Percentiles rank a stretch among this genome's conserved stretches.
Evolutionary conservation across 75 land plant genomes (phyloP).

Genomic region (Pinus taeda): DNA sequence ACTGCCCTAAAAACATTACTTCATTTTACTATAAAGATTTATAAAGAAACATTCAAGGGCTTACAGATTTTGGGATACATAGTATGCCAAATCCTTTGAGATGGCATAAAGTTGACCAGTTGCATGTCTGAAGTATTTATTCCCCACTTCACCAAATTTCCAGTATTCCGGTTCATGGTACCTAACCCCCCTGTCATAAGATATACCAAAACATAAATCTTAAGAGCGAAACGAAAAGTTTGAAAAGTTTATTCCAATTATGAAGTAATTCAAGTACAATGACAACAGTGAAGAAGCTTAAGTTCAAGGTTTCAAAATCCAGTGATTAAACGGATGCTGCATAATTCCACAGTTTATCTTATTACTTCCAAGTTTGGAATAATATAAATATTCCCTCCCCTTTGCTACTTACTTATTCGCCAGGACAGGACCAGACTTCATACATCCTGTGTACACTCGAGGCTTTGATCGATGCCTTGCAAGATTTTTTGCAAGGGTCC

Average conservation of each 20-base stretch:
- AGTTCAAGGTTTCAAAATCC: too few species aligned
- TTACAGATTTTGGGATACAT: slow-evolving; percentile 78
- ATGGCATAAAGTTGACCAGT: slow-evolving; percentile 98
- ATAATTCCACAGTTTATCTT: neutral
- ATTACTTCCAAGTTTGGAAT: neutral
- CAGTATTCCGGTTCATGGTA: slow-evolving; percentile 98
- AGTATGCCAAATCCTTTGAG: slow-evolving; percentile 88
- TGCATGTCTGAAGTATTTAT: slow-evolving; percentile 97
- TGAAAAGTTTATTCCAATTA: too few species aligned
- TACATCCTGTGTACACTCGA: slow-evolving; percentile 90
- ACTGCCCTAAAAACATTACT: neutral
- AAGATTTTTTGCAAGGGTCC: slow-evolving; percentile 61
- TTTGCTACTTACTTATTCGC: slow-evolving; percentile 58
- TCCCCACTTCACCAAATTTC: slow-evolving; percentile 99
- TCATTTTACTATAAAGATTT: neutral
- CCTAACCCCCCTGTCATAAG: slow-evolving; percentile 53
- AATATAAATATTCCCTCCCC: neutral
- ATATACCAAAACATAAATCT: neutral
- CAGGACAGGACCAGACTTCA: slow-evolving; percentile 97
- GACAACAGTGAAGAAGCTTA: too few species aligned
- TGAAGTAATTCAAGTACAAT: too few species aligned
- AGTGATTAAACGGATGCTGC: too few species aligned
- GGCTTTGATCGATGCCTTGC: slow-evolving; percentile 66
- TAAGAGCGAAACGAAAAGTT: too few species aligned
- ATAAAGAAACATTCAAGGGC: slow-evolving; percentile 2